phyloP scores from a whole-genome alignment of 768 basidiomycete species.

The Boletus tylopilopsis region DNA sequence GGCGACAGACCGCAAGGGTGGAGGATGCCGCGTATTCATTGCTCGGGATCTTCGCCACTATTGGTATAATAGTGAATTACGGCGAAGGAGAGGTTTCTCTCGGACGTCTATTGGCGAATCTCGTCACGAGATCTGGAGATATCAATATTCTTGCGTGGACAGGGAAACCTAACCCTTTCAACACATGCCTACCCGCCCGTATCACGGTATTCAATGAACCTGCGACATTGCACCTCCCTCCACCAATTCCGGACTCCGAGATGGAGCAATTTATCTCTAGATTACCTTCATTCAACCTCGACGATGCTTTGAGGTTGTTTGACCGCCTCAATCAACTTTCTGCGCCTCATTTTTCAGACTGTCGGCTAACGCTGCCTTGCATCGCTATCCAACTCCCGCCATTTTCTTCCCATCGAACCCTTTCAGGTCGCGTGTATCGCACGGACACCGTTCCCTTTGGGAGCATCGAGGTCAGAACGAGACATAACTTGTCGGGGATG shows the following conservation, averaged over 20 bases:
- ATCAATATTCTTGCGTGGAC: not conserved
- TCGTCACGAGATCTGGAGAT: not conserved
- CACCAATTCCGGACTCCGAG: not conserved
- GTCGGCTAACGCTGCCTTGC: conserved; percentile 3
- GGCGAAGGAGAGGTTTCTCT: not conserved
- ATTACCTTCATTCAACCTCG: not conserved
- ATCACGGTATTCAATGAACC: not conserved
- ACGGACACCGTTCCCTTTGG: not conserved
- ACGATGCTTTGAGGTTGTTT: not conserved
- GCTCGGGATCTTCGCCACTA: not conserved
- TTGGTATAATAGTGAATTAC: not conserved
- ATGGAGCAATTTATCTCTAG: not conserved
- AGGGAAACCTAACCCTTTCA: not conserved
- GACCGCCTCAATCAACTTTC: not conserved
- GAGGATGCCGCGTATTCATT: not conserved
- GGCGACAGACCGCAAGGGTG: not conserved
- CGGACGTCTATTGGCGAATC: not conserved
- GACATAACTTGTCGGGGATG: not conserved
- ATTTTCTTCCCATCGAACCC: not conserved
- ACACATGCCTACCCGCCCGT: not conserved
- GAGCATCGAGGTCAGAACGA: not conserved
- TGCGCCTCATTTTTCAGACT: not conserved
- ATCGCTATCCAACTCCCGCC: not conserved
- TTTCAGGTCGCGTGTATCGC: not conserved
- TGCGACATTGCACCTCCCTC: not conserved